Conservation (phyloP, 139 green algal genomes). For the Chlamydomonas sphaeroides region DNA sequence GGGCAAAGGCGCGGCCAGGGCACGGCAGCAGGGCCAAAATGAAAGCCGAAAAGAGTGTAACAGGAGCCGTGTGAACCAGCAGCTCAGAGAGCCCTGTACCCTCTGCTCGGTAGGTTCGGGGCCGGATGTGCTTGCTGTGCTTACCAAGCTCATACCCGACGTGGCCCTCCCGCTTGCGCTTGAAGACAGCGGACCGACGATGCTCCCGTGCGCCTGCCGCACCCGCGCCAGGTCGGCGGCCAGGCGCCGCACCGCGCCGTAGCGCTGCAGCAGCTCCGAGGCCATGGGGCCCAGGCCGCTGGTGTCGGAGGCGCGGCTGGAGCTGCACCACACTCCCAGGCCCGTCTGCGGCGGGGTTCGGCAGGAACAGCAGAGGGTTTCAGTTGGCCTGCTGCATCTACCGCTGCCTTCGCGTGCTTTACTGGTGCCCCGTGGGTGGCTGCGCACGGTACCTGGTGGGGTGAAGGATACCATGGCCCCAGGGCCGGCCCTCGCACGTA, state of each 20-base stretch:
- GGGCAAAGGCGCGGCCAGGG: neutral
- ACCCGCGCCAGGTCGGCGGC: neutral
- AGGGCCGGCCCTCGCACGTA: no score
- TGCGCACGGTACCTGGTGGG: no score
- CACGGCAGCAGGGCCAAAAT: no score
- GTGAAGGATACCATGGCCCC: no score
- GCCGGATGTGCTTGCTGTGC: no score
- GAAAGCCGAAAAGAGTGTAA: neutral
- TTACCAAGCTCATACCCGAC: neutral
- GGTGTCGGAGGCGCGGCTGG: constrained; percentile 10
- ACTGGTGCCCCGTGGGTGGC: no score
- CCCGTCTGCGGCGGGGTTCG: neutral
- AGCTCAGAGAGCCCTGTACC: neutral
- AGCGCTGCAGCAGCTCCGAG: constrained; percentile 27
- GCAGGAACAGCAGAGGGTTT: neutral
- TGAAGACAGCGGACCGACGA: constrained; percentile 10
- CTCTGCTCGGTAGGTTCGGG: no score
- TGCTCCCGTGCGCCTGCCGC: constrained; percentile 3
- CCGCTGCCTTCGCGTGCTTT: no score
- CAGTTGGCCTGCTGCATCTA: no score
- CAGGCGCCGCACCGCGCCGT: neutral
- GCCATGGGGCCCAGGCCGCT: constrained; percentile 26
- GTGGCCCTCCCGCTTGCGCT: neutral
- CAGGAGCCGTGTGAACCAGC: neutral
- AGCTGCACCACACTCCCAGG: constrained; percentile 31